phyloP scores from a whole-genome alignment of 129 eudicot genomes.

The Flaveria brownii region DNA sequence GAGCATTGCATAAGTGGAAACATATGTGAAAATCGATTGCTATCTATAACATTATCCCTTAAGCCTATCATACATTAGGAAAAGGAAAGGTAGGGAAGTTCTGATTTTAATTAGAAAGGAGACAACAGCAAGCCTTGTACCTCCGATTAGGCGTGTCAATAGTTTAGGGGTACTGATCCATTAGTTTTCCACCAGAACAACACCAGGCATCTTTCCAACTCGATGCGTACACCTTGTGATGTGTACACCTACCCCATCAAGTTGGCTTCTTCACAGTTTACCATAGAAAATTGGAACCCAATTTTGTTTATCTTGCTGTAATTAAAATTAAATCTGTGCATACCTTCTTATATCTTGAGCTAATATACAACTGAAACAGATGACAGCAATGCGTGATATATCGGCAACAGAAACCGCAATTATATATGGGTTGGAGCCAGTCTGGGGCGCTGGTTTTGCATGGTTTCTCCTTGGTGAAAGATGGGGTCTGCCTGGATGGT shows the following conservation, averaged over 20 bases:
- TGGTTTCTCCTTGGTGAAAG: slow-evolving; percentile 96
- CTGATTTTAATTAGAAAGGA: neutral
- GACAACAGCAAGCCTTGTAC: neutral
- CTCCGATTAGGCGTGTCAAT: neutral
- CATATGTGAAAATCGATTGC: neutral
- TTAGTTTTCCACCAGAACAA: too few species aligned
- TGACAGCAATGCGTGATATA: slow-evolving; percentile 87
- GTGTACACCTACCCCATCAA: too few species aligned
- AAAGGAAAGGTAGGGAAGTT: neutral
- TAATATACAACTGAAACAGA: slow-evolving; percentile 39
- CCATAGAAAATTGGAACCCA: neutral
- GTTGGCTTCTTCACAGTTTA: neutral
- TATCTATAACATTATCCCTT: neutral
- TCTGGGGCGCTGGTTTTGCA: slow-evolving; percentile 98
- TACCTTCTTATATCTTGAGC: neutral
- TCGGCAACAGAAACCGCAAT: slow-evolving; percentile 92
- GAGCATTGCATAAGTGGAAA: neutral
- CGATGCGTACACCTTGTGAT: too few species aligned
- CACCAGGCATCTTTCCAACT: too few species aligned
- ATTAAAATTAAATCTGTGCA: neutral
- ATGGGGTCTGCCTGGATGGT: slow-evolving; percentile 86
- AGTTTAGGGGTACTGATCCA: too few species aligned
- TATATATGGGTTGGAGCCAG: slow-evolving; percentile 85
- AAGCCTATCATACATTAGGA: neutral
- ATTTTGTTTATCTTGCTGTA: neutral